These are phyloP conservation scores for Epithele typhae DNA, from an alignment of 768 basidiomycete species.

Conservation along the genomic window DNA sequence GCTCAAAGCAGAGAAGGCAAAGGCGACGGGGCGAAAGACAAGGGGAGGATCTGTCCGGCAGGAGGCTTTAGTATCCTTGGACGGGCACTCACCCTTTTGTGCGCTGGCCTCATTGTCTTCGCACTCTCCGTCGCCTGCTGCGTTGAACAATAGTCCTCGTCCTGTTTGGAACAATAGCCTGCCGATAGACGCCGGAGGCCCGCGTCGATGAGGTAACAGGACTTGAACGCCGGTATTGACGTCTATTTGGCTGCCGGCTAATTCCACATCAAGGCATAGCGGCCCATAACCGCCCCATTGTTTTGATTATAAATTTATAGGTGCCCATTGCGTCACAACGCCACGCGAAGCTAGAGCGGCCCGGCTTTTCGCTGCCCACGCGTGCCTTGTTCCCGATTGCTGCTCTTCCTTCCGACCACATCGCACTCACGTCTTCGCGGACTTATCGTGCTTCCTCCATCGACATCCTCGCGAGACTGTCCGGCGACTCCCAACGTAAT, in stretches of 20 bases:
- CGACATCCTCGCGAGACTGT: no score
- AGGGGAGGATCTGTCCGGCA: constrained; percentile 17
- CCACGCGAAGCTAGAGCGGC: no score
- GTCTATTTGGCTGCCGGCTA: constrained; percentile 1
- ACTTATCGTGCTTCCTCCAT: no score
- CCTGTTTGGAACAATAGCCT: constrained; percentile 18
- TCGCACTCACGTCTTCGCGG: no score
- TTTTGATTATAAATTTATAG: no score
- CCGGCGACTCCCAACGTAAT: no score
- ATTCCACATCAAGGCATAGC: not conserved
- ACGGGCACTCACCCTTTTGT: constrained; percentile 14
- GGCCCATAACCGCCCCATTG: no score
- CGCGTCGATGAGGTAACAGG: constrained; percentile 6
- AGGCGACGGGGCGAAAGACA: constrained; percentile 8
- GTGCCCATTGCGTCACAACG: no score
- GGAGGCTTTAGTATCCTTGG: constrained; percentile 20
- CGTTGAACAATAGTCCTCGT: constrained; percentile 12
- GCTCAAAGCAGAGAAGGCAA: constrained; percentile 13
- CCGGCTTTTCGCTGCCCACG: no score
- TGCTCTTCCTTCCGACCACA: no score
- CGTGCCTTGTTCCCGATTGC: no score
- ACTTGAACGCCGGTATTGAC: constrained; percentile 2
- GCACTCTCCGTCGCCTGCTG: not conserved
- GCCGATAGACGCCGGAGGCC: constrained; percentile 1
- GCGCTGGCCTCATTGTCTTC: constrained; percentile 16